Base-by-base conservation (phyloP, 768 basidiomycete species). In the Daedaleopsis sinensis region DNA sequence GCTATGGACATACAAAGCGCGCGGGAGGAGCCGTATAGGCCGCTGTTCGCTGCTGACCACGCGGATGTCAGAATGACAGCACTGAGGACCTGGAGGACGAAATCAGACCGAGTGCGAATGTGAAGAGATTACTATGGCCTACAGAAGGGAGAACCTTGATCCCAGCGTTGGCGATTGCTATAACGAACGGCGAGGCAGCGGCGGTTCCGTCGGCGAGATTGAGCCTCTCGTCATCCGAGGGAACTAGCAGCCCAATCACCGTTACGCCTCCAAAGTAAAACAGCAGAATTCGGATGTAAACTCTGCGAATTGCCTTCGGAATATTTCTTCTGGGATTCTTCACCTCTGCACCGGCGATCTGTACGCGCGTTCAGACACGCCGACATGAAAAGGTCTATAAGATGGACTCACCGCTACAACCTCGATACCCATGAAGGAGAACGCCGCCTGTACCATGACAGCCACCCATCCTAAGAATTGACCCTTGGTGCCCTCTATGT, bases 121-220 rank as follows among this genome's bases (percentile, higher is more conserved):
- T 32, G 27, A 3, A 32, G 3, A 7, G 27, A 32, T 32, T 7
- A 32, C 27, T 32, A 32, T 3, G 27, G 27, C 27, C 27, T 32
- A 32, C 27, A 3, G 27, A 32, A 32, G 70, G 72, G 38, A 72
- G 64, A 37, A 67, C 85, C 76, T 83, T 86, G 70, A 93, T 83
- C 12, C 91, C 89, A 0, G 90, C 88, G 42, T 82, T 79, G 48
- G 76, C 80, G 65, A 94, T 86, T 19, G 91, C 93, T 64, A 94
- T 88, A 56, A 94, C 93, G 74, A 91, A 96, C 2, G 93, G 93
- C 4, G 91, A 93, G 54, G 87, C 72, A 0, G 88, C 84, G n/a
- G 91, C 92, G 48, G 82, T 90, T 53, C 85, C 84, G 24, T 78
- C 70, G 74, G 77, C 63, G 58, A 74, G 70, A 43, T 88, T 78